Evolutionary conservation across 495 filamentous ascomycete species (phyloP), one percentile per base, ranked within the genome.

Genomic region (Evernia prunastri): DNA sequence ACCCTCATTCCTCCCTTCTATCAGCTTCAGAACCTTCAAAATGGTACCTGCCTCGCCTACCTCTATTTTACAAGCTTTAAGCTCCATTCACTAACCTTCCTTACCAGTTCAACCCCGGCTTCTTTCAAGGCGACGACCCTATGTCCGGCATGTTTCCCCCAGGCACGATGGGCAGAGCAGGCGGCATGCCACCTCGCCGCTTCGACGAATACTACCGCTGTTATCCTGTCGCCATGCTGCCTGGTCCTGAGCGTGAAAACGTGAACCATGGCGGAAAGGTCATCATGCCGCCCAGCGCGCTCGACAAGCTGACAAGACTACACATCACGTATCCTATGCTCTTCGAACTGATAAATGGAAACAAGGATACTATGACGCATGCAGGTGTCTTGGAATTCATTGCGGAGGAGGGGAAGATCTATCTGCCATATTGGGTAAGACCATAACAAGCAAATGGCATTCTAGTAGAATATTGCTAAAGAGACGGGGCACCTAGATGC

Each of bases 131-230:
- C 56, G 84, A 82, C 70, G 80, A 85, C 66, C 83, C 77, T n/a
- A 71, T 84, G 73, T 80, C 79, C 11, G 80, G 78, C 42, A 73
- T 78, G 23, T 68, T 78, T 39, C 71, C 75, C 49, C 68, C 71
- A n/a, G 71, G 72, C 59, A 78, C 80, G 72, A 69, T 80, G 58
- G 76, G 74, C 18, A 73, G 45, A 59, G 66, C 57, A 53, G 67
- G 25, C 45, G 67, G 39, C 43, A 54, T 54, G 51, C 69, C 78
- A 35, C 70, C 78, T 25, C 82, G 84, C 58, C 90, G 93, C 60
- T 98, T 97, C 78, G 92, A 98, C 76, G 95, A 97, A 75, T 96
- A 94, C 74, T 96, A 95, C 74, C 89, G 94, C 39, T 96, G 91
- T 78, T 98, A 97, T 71, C 95, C 94, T 25, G 81, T 95, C 64